Evolutionary conservation across 176 grass and related monocot species (phyloP).

Genomic region (Aegilops bicornis): DNA sequence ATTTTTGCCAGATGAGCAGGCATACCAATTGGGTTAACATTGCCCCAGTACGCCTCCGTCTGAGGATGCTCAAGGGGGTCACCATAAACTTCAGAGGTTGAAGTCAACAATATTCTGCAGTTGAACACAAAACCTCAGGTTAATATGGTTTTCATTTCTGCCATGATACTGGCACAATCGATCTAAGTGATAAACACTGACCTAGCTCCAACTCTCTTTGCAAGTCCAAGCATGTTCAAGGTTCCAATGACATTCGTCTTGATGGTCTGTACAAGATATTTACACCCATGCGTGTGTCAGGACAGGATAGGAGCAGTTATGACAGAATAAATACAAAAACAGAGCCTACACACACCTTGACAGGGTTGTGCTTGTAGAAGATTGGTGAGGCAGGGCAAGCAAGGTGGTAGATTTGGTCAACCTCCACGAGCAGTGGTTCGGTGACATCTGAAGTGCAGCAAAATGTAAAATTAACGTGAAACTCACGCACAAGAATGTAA

Average conservation of each 20-base stretch:
- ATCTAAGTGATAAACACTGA: conserved; percentile 23
- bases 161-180: conserved; percentile 15
- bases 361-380: conserved; percentile 99
- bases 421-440: conserved; percentile 84
- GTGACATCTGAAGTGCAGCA: conserved; percentile 75
- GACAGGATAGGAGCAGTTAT: conserved; percentile 8
- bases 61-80: conserved; percentile 98
- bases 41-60: conserved; percentile 98
- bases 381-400: conserved; percentile 99
- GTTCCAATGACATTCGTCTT: conserved; percentile 99
- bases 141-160: neutral
- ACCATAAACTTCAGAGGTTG: conserved; percentile 98
- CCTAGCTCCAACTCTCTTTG: conserved; percentile 98
- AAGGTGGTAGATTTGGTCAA: conserved; percentile 99
- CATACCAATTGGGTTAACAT: conserved; percentile 99
- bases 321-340: neutral
- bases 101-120: conserved; percentile 90
- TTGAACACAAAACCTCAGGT: conserved; percentile 14
- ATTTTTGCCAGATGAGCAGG: conserved; percentile 19
- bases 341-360: conserved; percentile 63
- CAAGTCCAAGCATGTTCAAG: conserved; percentile 99
- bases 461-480: neutral
- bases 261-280: conserved; percentile 66
- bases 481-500: neutral
- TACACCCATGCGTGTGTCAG: conserved; percentile 1